Evolutionary conservation across 257 asterid genomes (phyloP), one percentile per base, ranked within the genome.

Genomic region (Cruciata laevipes): DNA sequence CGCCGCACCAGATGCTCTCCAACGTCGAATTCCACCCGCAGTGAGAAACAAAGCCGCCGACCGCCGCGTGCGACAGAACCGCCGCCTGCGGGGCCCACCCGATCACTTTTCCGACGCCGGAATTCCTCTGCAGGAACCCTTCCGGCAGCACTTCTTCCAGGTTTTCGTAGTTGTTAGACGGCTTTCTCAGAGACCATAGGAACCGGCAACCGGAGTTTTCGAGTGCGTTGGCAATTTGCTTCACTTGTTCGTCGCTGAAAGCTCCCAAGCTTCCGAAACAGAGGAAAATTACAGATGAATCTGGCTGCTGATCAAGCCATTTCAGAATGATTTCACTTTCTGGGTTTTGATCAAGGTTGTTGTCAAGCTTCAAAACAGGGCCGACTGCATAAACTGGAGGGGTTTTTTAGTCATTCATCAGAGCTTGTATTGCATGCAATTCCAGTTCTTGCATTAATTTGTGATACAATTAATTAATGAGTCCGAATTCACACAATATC

Each of bases 391-490:
- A n/a, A n/a, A n/a, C n/a, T n/a, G n/a, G n/a, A n/a, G n/a, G n/a
- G n/a, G n/a, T n/a, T n/a, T n/a, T n/a, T n/a, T n/a, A n/a, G n/a
- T n/a, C 21, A 5, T 2, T 30, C 5, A 58, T 40, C 16, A 78
- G 73, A 44, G 64, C 67, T 51, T 67, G 66, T 23, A 74, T 13
- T 0, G 79, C 79, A 3, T 74, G 52, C 7, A 70, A 10, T 5
- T 78, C 79, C 1, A 78, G 61, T 52, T 74, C 38, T 7, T 35
- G 8, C 2, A 27, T n/a, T n/a, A n/a, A n/a, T 27, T 27, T 27
- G 30, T 27, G 30, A 27, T 27, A 27, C 1, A 27, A 27, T 27
- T 27, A 33, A 33, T 33, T 27, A 33, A 33, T 33, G 38, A 33
- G 38, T 33, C 4, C 38, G 8, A 33, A 33, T 33, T 33, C n/a